These are phyloP conservation scores for Ogataea trehaloabstinens DNA, from an alignment of 805 yeast species.

Conservation along the genomic window DNA sequence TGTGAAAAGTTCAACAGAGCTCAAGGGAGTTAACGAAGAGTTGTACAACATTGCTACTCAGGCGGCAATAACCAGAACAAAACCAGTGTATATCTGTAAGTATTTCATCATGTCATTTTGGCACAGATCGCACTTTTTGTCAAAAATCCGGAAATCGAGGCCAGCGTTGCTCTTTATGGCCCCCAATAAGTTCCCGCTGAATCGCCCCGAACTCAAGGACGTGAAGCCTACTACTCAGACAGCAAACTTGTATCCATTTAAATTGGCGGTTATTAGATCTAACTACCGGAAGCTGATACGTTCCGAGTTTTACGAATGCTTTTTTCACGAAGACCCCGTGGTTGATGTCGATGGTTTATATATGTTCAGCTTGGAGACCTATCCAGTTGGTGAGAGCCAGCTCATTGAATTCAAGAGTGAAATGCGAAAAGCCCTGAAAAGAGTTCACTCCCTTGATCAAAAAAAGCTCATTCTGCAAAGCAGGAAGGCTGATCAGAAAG, in stretches of 20 bases:
- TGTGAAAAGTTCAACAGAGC: conserved; percentile 7
- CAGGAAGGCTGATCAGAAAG: conserved; percentile 6
- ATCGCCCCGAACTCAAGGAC: conserved; percentile 9
- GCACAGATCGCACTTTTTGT: conserved; percentile 22
- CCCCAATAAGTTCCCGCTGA: conserved; percentile 21
- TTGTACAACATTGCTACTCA: conserved; percentile 14
- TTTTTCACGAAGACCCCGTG: conserved; percentile 6
- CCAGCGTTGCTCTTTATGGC: conserved; percentile 27
- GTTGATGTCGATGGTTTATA: conserved; percentile 27
- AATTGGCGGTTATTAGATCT: conserved; percentile 25
- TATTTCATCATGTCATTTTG: conserved; percentile 24
- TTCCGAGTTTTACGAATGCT: conserved; percentile 18
- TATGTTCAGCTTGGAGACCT: conserved; percentile 10
- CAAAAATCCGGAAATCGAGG: conserved; percentile 29
- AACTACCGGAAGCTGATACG: conserved; percentile 20
- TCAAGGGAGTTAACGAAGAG: conserved; percentile 25
- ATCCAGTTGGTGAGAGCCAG: conserved; percentile 16
- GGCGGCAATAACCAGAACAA: conserved; percentile 7
- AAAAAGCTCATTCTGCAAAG: conserved; percentile 7
- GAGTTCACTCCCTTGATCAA: conserved; percentile 13
- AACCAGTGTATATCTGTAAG: conserved; percentile 17
- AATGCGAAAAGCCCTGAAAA: conserved; percentile 15
- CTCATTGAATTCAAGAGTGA: conserved; percentile 10
- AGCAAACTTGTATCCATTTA: conserved; percentile 17
- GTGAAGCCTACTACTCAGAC: background rate